These are phyloP conservation scores for Oidiodendron maius DNA, from an alignment of 495 filamentous ascomycete genomes.

Conservation along the genomic window DNA sequence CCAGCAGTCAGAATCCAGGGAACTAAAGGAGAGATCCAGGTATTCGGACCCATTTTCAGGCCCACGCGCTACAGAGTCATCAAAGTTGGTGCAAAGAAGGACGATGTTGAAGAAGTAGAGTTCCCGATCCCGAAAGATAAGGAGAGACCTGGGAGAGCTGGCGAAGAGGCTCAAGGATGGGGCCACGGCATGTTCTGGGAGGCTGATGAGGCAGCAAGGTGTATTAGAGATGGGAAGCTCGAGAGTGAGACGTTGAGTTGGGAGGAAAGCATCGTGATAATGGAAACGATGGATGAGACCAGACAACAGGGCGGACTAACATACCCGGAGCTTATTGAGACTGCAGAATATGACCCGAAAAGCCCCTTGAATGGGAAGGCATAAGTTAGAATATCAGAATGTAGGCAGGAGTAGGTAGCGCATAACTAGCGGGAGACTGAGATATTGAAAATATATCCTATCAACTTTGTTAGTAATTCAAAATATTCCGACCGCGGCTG, in stretches of 20 bases:
- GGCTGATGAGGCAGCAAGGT: slow-evolving; percentile 83
- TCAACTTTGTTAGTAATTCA: no score
- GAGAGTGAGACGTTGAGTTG: slow-evolving; percentile 69
- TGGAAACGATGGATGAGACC: slow-evolving; percentile 92
- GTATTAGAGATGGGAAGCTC: slow-evolving; percentile 72
- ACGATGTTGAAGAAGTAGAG: slow-evolving; percentile 50
- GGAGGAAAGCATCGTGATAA: slow-evolving; percentile 85
- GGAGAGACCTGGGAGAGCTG: slow-evolving; percentile 31
- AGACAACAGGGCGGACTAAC: slow-evolving; percentile 67
- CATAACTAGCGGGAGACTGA: no score
- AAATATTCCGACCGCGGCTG: no score
- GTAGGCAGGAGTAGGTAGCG: no score
- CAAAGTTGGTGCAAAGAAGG: slow-evolving; percentile 14
- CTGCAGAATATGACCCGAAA: slow-evolving; percentile 57
- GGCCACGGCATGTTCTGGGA: slow-evolving; percentile 94
- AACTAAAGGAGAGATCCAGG: slow-evolving; percentile 79
- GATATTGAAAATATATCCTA: no score
- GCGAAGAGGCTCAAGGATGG: slow-evolving; percentile 33
- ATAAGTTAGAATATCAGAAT: slow-evolving; percentile 1
- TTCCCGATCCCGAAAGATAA: slow-evolving; percentile 55
- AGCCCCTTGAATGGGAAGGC: slow-evolving; percentile 36
- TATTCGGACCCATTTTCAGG: slow-evolving; percentile 66
- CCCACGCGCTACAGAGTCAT: slow-evolving; percentile 61
- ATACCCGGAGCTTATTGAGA: slow-evolving; percentile 82
- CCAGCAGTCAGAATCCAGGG: slow-evolving; percentile 80